Evolutionary conservation across 2,329 filamentous ascomycete species (phyloP), one percentile per base, ranked within the genome.

Genomic region (Aureobasidium sp.): DNA sequence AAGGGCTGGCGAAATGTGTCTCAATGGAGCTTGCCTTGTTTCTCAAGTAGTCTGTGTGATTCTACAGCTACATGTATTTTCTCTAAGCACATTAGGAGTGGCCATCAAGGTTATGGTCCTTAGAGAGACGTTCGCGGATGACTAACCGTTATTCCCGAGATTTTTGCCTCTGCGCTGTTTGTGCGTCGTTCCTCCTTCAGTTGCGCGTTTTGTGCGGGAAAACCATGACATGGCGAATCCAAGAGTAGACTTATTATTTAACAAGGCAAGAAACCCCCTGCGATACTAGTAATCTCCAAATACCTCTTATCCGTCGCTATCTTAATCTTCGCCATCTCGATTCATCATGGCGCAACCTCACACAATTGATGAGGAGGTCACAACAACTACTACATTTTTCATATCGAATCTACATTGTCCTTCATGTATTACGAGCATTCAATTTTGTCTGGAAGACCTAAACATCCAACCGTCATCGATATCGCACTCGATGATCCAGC

Each of bases 401-500:
- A 77, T 91, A 67, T 83, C 81, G 64, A 91, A 91, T 72, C 79
- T 91, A n/a, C 88, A 91, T 74, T 91, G 88, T 75, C 85, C 87
- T 14, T 88, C 87, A 63, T 91, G 88, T 72, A 84, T 90, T 54
- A 81, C 82, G 39, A 79, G 81, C 66, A 90, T 91, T 69, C 79
- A 84, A 68, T 76, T 81, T 59, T 79, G 81, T 63, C 75, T 91
- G 62, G 77, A 67, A 39, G 66, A 68, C 7, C 72, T 82, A 71
- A 62, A 78, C 69, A 75, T 81, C 70, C 69, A 76, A 77, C 76
- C 77, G 69, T 66, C 71, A 60, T 85, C 82, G 75, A 81, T 90
- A 34, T 87, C 85, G 64, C 82, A 86, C 63, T 90, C 88, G 65
- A 82, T 90, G 64, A 81, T 90, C 68, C 87, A 86, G 42, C 88